Percentiles rank a stretch among this genome's conserved stretches.
Conservation (phyloP, 2,329 filamentous ascomycete species). For the Calonectria pauciramosa region DNA sequence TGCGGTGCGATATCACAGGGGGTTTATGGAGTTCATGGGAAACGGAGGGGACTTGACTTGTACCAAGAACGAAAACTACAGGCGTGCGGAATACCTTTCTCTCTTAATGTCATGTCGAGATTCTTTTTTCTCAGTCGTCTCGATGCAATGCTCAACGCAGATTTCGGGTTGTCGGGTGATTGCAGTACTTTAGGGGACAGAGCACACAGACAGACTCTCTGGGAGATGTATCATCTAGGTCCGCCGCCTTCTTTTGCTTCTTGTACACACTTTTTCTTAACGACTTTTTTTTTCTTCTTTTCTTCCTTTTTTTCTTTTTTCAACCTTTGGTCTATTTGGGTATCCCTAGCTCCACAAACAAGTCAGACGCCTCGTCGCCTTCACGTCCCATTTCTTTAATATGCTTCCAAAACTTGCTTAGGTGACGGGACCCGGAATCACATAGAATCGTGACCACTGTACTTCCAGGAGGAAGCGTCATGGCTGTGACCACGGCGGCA, state of each 20-base stretch:
- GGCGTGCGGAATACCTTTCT: slow-evolving; percentile 40
- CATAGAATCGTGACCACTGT: slow-evolving; percentile 87
- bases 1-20: slow-evolving; percentile 31
- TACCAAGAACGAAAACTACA: slow-evolving; percentile 40
- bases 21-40: slow-evolving; percentile 43
- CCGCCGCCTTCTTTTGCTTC: slow-evolving; percentile 1
- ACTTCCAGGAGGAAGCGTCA: slow-evolving; percentile 71
- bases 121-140: slow-evolving; percentile 24
- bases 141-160: neutral
- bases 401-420: slow-evolving; percentile 88
- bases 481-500: slow-evolving; percentile 78
- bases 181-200: slow-evolving; percentile 1
- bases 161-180: slow-evolving; percentile 1
- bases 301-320: neutral
- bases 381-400: slow-evolving; percentile 78
- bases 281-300: neutral
- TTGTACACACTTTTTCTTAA: slow-evolving; percentile 5
- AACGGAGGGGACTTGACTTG: slow-evolving; percentile 43
- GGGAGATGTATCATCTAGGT: slow-evolving; percentile 12
- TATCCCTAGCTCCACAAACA: slow-evolving; percentile 67
- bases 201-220: slow-evolving; percentile 7
- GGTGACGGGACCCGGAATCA: slow-evolving; percentile 84
- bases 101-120: slow-evolving; percentile 31
- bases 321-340: slow-evolving; percentile 31
- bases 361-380: slow-evolving; percentile 54